A percentile compares a stretch with the other conserved stretches of the same genome.
Conservation (phyloP, 306 rosid genomes). For the Ziziphus jujuba region DNA sequence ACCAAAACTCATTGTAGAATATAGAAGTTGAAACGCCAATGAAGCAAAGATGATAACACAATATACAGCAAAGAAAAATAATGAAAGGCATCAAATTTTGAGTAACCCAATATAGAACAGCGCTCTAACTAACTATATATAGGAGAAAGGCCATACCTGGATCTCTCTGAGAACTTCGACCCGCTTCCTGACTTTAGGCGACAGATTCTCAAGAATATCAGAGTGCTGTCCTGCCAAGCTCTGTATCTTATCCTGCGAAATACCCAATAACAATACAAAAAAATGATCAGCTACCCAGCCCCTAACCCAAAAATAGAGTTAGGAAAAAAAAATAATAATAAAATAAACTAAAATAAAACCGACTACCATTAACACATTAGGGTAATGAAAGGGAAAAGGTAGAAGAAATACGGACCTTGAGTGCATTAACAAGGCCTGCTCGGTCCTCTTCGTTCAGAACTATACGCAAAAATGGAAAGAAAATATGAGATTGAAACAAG, state of each 20-base stretch:
- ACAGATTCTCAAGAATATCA: conserved; percentile 57
- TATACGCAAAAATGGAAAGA: conserved; percentile 1
- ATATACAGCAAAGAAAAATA: background rate
- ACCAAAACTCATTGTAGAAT: background rate
- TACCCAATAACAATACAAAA: background rate
- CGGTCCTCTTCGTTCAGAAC: conserved; percentile 71
- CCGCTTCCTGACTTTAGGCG: conserved; percentile 70
- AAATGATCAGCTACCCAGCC: background rate
- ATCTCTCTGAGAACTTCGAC: conserved; percentile 88
- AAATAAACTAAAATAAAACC: no score
- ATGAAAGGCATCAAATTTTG: background rate
- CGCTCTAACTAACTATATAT: background rate
- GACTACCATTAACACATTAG: background rate
- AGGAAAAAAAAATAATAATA: no score
- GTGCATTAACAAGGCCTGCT: conserved; percentile 81
- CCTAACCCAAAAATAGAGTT: background rate
- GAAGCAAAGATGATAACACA: background rate
- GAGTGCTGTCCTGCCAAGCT: conserved; percentile 84
- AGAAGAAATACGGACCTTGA: conserved; percentile 49
- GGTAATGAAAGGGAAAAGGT: background rate
- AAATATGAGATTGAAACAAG: background rate
- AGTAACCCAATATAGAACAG: background rate
- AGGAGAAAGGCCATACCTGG: conserved; percentile 46
- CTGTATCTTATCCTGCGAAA: conserved; percentile 70
- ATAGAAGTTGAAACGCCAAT: background rate